Evolutionary conservation across 2,329 filamentous ascomycete species (phyloP), one percentile per base, ranked within the genome.

Genomic region (Alternaria sp.): DNA sequence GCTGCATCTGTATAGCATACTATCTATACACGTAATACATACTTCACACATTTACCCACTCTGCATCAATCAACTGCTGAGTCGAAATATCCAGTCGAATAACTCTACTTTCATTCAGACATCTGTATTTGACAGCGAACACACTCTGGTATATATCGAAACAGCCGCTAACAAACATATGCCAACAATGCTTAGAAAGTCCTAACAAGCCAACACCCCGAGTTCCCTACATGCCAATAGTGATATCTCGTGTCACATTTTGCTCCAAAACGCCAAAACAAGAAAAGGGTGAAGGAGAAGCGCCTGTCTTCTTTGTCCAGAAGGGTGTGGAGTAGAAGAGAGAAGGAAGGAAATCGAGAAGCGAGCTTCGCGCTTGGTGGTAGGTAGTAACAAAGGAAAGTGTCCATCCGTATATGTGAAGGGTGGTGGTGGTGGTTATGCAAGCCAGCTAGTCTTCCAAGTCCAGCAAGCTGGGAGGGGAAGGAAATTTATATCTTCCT

Each of bases 401-500:
- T 52, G 49, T 11, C 12, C 36, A 40, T 40, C 36, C 2, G 36
- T 10, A 1, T 40, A 40, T 40, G 11, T 40, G 12, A 32, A 13
- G 45, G 25, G 15, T 55, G 36, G 12, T 19, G 17, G 30, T 44
- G 30, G 52, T 44, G 30, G 52, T 21, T 19, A 26, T 40, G 36
- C 36, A 40, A 40, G 36, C 36, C 36, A 40, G 36, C 36, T 40
- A 40, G 36, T 40, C 36, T 40, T 40, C 36, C 36, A 17, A 40
- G 36, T 17, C 36, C n/a, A 17, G 36, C n/a, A 40, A 40, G 36
- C 36, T 5, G 36, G 36, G 36, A 40, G 11, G 3, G 12, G 13
- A 21, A 32, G n/a, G 17, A 5, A n/a, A 25, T 2, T 11, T 66
- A 81, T 15, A 81, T 80, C 64, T 80, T 80, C 51, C 82, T 73